phyloP scores from a whole-genome alignment of 352 stramenopile genomes.

The Globisporangium cederbergense region DNA sequence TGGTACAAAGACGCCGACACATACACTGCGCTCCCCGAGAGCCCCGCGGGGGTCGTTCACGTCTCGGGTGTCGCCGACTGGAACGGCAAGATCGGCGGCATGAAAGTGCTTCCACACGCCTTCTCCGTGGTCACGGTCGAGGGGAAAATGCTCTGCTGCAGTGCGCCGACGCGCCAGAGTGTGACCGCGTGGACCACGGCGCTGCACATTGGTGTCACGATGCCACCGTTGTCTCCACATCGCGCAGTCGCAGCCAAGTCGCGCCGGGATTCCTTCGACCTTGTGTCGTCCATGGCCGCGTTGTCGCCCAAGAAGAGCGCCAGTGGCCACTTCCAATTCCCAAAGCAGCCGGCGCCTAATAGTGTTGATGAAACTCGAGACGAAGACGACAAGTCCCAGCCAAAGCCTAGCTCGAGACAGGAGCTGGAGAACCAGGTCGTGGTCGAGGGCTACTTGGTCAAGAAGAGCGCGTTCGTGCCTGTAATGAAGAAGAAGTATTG shows the following conservation, averaged over 20 bases:
- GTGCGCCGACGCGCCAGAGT: constrained; percentile 57
- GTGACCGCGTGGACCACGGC: constrained; percentile 67
- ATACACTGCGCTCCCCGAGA: constrained; percentile 41
- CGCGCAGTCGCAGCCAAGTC: constrained; percentile 58
- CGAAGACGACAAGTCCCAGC: neutral
- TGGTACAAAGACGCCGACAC: constrained; percentile 76
- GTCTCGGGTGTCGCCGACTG: constrained; percentile 59
- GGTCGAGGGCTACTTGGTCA: constrained; percentile 58
- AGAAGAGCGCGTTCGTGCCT: constrained; percentile 38
- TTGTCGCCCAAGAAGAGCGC: constrained; percentile 13
- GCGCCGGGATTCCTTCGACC: constrained; percentile 68
- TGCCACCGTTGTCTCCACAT: constrained; percentile 73
- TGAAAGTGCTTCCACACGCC: constrained; percentile 46
- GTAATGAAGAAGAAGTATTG: constrained; percentile 70
- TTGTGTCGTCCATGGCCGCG: constrained; percentile 28
- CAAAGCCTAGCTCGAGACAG: neutral
- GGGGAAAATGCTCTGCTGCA: constrained; percentile 61
- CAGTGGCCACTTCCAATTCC: constrained; percentile 10
- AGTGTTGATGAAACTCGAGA: neutral
- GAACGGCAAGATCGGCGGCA: constrained; percentile 53
- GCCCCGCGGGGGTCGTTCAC: constrained; percentile 60
- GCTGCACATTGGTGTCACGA: constrained; percentile 68
- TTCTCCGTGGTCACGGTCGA: constrained; percentile 68
- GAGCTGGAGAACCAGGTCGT: constrained; percentile 14
- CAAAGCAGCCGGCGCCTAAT: neutral